Base-by-base conservation (phyloP, 2,329 filamentous ascomycete species). In the Aureobasidium leucospermi region DNA sequence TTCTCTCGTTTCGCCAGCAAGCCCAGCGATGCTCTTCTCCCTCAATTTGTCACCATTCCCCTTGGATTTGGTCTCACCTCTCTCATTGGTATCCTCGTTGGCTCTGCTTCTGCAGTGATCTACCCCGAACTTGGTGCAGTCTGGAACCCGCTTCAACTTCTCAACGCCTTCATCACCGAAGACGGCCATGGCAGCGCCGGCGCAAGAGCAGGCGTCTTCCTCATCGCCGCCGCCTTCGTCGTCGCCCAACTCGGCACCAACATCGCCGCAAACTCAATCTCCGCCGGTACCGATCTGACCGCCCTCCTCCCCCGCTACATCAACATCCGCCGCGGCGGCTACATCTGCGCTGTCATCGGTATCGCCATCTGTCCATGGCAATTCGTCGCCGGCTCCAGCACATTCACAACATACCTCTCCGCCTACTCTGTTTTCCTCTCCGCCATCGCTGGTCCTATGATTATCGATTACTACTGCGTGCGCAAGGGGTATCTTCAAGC, bases 371-470 rank as follows among this genome's bases (percentile, higher is more conserved):
- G 89, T 70, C 92, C 92, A 0, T 93, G 87, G 83, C 88, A 89
- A 62, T 81, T 96, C 0, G 82, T 96, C 8, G 85, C 81, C 1
- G 78, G 78, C 46, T 83, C 84, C 46, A 96, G 93, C 77, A 85
- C 87, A 73, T 96, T 96, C 76, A 94, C 89, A 0, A 95, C 89
- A 3, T 96, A 96, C 70, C 84, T 96, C 0, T 94, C 89, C 0
- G 88, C 92, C 1, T 96, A 96, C 77, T 91, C 88, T 3, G 90
- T 96, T 60, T 96, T 96, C 75, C 81, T 96, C n/a, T 92, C 88
- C 61, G 90, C 88, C 45, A 95, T 96, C 63, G 91, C 90, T 0
- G 92, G 92, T n/a, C 90, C 96, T 64, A 94, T 96, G 76, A 79
- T 91, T 62, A 83, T 81, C 65, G 92, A 96, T 73, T 96, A 96